Conservation (phyloP, 2,329 filamentous ascomycete genomes). For the Lomentospora prolificans region DNA sequence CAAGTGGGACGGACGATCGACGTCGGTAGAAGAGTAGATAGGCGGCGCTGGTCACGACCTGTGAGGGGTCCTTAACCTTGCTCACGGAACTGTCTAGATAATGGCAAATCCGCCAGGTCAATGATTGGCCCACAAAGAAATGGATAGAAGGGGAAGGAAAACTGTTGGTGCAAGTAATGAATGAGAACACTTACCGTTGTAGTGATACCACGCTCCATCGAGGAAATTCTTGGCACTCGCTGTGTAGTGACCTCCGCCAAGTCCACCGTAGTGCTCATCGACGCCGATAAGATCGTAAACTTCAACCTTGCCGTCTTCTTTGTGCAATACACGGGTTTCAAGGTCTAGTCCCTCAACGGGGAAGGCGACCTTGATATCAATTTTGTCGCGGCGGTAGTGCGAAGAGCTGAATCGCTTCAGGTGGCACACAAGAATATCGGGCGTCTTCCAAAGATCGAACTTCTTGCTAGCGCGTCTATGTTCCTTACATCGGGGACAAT, state of each 20-base stretch:
- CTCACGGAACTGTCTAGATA: conserved; percentile 63
- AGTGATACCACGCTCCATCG: conserved; percentile 87
- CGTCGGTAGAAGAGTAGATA: conserved; percentile 96
- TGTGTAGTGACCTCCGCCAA: conserved; percentile 94
- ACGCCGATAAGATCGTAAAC: conserved; percentile 92
- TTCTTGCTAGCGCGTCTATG: conserved; percentile 89
- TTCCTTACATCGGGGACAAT: conserved; percentile 91
- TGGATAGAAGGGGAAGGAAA: not conserved
- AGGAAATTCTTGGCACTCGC: conserved; percentile 89
- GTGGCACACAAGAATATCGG: conserved; percentile 90
- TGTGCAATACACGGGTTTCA: conserved; percentile 65
- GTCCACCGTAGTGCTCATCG: conserved; percentile 88
- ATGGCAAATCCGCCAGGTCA: too few relatives aligned
- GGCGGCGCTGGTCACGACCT: conserved; percentile 64
- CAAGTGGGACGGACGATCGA: conserved; percentile 65
- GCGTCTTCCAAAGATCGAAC: conserved; percentile 92
- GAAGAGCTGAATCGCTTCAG: conserved; percentile 90
- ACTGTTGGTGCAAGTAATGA: not conserved
- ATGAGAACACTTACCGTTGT: conserved; percentile 83
- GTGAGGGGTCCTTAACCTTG: conserved; percentile 46
- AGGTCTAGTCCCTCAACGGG: conserved; percentile 82
- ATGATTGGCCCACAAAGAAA: too few relatives aligned
- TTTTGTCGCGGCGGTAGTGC: conserved; percentile 75
- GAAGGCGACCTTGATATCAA: conserved; percentile 86
- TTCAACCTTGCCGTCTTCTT: conserved; percentile 70